Evolutionary conservation across 2,329 filamentous ascomycete species (phyloP).

Genomic region (Verticillium isaacii): DNA sequence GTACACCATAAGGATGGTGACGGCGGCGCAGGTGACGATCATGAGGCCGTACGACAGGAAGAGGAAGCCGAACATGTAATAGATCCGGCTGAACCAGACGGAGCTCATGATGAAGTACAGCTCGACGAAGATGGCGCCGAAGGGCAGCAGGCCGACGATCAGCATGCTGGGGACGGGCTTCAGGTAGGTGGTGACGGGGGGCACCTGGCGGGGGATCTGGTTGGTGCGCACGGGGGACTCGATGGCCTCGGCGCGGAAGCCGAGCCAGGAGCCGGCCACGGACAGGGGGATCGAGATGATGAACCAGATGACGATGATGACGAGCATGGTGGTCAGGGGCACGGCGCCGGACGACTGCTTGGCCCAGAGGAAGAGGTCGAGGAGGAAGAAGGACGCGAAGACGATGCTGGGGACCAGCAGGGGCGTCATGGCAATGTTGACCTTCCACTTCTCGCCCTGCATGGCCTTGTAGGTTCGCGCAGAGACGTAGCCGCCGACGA

Average conservation of each 20-base stretch:
- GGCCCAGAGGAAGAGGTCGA: constrained; percentile 95
- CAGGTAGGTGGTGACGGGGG: constrained; percentile 76
- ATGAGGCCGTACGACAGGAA: constrained; percentile 97
- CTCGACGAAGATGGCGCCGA: constrained; percentile 96
- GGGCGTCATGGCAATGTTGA: constrained; percentile 86
- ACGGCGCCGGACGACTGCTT: constrained; percentile 90
- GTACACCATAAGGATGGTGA: constrained; percentile 92
- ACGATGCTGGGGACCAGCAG: constrained; percentile 80
- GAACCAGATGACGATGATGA: constrained; percentile 93
- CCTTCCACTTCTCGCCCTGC: constrained; percentile 88
- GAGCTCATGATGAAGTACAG: constrained; percentile 99
- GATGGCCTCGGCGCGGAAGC: constrained; percentile 70
- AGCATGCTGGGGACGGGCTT: constrained; percentile 85
- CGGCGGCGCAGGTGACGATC: constrained; percentile 90
- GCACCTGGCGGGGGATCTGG: constrained; percentile 96
- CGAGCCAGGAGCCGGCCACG: constrained; percentile 85
- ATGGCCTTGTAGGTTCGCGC: constrained; percentile 92
- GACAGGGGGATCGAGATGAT: constrained; percentile 91
- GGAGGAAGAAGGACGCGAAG: constrained; percentile 83
- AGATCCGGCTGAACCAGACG: constrained; percentile 97
- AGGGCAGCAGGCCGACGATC: constrained; percentile 86
- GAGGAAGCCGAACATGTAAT: constrained; percentile 99
- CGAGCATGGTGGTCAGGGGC: constrained; percentile 94
- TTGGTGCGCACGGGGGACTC: constrained; percentile 87
- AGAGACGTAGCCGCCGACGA: constrained; percentile 86